Evolutionary conservation across 495 filamentous ascomycete species (phyloP).

Genomic region (Margaritispora aquatica): DNA sequence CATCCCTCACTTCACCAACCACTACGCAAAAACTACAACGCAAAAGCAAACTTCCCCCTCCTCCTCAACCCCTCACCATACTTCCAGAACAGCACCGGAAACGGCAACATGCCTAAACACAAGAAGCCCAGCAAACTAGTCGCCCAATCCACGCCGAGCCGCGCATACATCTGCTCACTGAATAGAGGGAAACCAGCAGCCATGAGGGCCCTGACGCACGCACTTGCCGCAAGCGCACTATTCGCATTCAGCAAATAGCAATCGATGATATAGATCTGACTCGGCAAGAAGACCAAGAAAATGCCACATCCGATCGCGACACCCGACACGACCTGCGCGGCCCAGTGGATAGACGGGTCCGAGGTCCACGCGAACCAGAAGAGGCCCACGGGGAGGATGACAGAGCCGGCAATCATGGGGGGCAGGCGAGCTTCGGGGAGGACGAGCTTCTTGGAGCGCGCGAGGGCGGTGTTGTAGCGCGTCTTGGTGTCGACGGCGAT

Average conservation of each 20-base stretch:
- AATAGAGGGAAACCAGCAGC: constrained; percentile 64
- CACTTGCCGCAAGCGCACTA: constrained; percentile 61
- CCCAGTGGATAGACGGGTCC: constrained; percentile 35
- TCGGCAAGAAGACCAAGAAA: constrained; percentile 51
- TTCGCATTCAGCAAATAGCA: constrained; percentile 55
- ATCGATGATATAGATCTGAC: constrained; percentile 60
- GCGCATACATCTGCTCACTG: constrained; percentile 53
- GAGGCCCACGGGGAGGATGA: constrained; percentile 50
- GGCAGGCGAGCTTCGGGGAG: constrained; percentile 53
- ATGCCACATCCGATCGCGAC: constrained; percentile 48
- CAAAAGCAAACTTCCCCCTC: constrained; percentile 10
- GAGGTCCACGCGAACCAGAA: constrained; percentile 65
- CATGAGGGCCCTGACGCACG: constrained; percentile 57
- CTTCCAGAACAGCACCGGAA: constrained; percentile 62
- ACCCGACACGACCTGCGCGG: constrained; percentile 42
- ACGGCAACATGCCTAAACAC: constrained; percentile 54
- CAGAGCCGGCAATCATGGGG: constrained; percentile 49
- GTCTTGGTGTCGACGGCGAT: constrained; percentile 47
- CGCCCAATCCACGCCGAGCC: constrained; percentile 60
- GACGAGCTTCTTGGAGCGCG: constrained; percentile 37
- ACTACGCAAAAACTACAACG: constrained; percentile 11
- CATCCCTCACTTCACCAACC: background rate
- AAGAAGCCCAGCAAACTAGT: constrained; percentile 59
- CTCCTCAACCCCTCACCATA: constrained; percentile 42
- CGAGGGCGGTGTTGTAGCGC: constrained; percentile 39